Percentiles rank a stretch among this genome's conserved stretches.
These are phyloP conservation scores for Neofusicoccum umdonicola DNA, from an alignment of 2,329 filamentous ascomycete species.

Conservation along the genomic window DNA sequence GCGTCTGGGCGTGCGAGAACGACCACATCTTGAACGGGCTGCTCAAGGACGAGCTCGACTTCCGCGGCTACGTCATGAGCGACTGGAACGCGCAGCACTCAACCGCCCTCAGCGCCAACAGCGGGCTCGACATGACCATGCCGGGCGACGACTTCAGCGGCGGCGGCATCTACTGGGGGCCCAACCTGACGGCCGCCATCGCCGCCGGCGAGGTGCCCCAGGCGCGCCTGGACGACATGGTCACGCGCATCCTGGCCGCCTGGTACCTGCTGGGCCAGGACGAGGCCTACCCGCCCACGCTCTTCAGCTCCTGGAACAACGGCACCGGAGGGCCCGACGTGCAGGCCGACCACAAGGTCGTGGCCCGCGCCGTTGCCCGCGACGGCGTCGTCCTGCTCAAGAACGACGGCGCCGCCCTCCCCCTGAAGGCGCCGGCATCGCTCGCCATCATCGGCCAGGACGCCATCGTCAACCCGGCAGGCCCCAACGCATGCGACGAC, in stretches of 20 bases:
- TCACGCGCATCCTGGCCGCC: slow-evolving; percentile 44
- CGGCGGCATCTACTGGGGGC: slow-evolving; percentile 55
- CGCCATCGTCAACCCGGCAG: slow-evolving; percentile 69
- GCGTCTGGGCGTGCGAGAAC: slow-evolving; percentile 52
- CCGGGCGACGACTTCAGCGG: slow-evolving; percentile 40
- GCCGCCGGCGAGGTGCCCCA: slow-evolving; percentile 44
- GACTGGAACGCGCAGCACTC: slow-evolving; percentile 50
- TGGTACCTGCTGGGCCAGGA: slow-evolving; percentile 53
- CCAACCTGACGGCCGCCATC: slow-evolving; percentile 53
- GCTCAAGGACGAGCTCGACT: slow-evolving; percentile 53
- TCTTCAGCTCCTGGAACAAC: slow-evolving; percentile 40
- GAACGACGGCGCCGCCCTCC: slow-evolving; percentile 69
- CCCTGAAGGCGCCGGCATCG: slow-evolving; percentile 66
- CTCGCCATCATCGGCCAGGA: slow-evolving; percentile 68
- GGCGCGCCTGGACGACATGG: slow-evolving; percentile 43
- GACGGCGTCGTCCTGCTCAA: slow-evolving; percentile 52
- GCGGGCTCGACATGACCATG: slow-evolving; percentile 58
- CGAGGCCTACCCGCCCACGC: slow-evolving; percentile 41
- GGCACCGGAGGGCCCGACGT: slow-evolving; percentile 38
- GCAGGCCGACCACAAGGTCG: slow-evolving; percentile 38
- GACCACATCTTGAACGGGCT: slow-evolving; percentile 49
- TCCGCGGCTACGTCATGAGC: slow-evolving; percentile 46
- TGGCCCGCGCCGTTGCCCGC: slow-evolving; percentile 43
- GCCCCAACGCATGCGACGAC: slow-evolving; percentile 76
- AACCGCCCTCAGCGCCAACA: slow-evolving; percentile 44